Percentiles rank a stretch among this genome's conserved stretches.
These are phyloP conservation scores for Thuidium tamariscinum DNA, from an alignment of 225 moss, liverwort and hornwort genomes.

Conservation along the genomic window DNA sequence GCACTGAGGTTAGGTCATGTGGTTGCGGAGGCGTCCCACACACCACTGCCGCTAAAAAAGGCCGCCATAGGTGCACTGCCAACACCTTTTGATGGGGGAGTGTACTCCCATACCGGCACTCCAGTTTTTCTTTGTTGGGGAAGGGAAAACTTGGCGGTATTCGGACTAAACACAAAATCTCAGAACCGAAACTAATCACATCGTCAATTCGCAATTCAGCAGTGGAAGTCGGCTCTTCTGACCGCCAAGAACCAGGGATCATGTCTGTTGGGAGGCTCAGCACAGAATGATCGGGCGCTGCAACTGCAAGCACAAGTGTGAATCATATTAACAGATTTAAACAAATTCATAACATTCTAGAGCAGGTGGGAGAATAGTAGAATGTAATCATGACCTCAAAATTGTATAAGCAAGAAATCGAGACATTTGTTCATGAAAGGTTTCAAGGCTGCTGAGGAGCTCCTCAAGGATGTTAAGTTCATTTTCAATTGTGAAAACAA, in stretches of 20 bases:
- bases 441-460: no score
- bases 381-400: background rate
- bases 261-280: background rate
- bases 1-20: background rate
- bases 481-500: background rate
- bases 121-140: conserved; percentile 11
- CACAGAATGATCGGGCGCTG: background rate
- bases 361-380: background rate
- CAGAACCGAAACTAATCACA: conserved; percentile 31
- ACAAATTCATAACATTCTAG: background rate
- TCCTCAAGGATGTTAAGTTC: background rate
- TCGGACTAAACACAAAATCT: conserved; percentile 42
- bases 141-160: background rate
- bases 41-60: conserved; percentile 35
- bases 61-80: conserved; percentile 19
- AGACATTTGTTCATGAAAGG: background rate
- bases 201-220: conserved; percentile 29
- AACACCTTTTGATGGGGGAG: conserved; percentile 1
- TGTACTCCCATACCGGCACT: conserved; percentile 32
- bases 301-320: conserved; percentile 6
- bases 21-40: conserved; percentile 16
- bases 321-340: background rate
- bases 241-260: background rate
- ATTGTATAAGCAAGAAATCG: background rate
- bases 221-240: background rate